Evolutionary conservation across 169 alveolate species (phyloP), one percentile per base, ranked within the genome.

Genomic region (Eimeria praecox): DNA sequence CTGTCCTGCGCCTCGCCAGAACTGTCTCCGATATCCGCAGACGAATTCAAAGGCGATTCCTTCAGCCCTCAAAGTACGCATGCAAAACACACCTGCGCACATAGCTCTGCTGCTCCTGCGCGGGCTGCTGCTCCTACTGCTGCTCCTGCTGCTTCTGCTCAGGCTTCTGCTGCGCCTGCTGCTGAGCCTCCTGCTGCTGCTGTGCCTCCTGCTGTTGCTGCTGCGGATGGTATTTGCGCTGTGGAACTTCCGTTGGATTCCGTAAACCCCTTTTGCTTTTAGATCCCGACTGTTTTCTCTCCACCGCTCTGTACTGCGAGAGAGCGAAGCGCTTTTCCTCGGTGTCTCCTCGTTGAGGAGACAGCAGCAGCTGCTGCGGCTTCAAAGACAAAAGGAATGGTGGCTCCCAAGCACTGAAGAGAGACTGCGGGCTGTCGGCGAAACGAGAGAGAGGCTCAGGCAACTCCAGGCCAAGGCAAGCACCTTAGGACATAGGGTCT

Each of bases 401-500:
- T 83, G 92, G 92, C 75, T 56, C 20, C 92, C 92, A 46, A 52
- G 78, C 1, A 46, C 59, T 6, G 92, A 83, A 83, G 92, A 83
- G 73, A 40, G 54, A 54, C 35, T 83, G 35, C 59, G 92, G 52
- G 75, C 52, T 52, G 69, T 83, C 6, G 92, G 75, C 33, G 75
- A 83, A 35, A 30, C 22, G 49, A 20, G 66, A 18, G 92, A 83
- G 52, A 54, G 52, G 20, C 49, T 83, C 56, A 46, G 77, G 24
- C 59, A 83, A n/a, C 75, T 52, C 75, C 92, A 83, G 44, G 75
- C 52, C 46, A 83, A 83, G 92, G 92, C 92, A 83, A 83, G 92
- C 73, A 80, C 33, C 3, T 75, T 20, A 44, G 88, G 88, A 42
- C 44, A 27, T 83, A 54, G 91, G 91, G 91, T 54, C 18, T 40